Evolutionary conservation across 371 early-diverging fungal genomes (phyloP), one percentile per base, ranked within the genome.

Genomic region (Saksenaea oblongispora): DNA sequence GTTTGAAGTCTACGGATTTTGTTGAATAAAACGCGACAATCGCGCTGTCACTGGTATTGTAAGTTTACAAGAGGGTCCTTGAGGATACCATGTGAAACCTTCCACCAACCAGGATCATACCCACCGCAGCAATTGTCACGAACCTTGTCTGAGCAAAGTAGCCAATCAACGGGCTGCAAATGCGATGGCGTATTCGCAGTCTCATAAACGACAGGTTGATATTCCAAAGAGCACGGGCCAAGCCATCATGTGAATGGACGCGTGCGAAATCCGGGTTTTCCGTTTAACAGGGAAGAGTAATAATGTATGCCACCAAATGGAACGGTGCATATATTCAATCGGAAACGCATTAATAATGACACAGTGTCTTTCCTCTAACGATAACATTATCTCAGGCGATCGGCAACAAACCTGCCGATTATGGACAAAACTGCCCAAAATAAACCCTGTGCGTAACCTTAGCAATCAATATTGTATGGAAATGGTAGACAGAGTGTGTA

Each of bases 351-450:
- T 22, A 24, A 47, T 17, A 10, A 47, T 18, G 10, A 18, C 18
- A 22, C 24, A 47, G 51, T 14, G 18, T 14, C 5, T 22, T 22
- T 18, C n/a, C 51, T 47, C 42, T 15, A 41, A 41, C 42, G 14
- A 41, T 17, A 8, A 14, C 22, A 18, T 47, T 22, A 47, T 22
- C 51, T 47, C 51, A 47, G 51, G 22, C n/a, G 51, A 47, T 47
- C 51, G n/a, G 51, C 51, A 47, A 22, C 10, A 47, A 26, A 11
- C n/a, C n/a, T 47, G 10, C 51, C 51, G 51, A 47, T n/a, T 47
- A 18, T 47, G 24, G 51, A 18, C 51, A 47, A 47, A 47, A 47
- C 51, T 47, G 51, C 51, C 51, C 51, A 47, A 47, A 47, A 47
- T 10, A 22, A 47, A 47, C 17, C 8, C 3, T 22, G 24, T 47